phyloP scores from a whole-genome alignment of 257 asterid genomes.

The Jacaranda copaia region DNA sequence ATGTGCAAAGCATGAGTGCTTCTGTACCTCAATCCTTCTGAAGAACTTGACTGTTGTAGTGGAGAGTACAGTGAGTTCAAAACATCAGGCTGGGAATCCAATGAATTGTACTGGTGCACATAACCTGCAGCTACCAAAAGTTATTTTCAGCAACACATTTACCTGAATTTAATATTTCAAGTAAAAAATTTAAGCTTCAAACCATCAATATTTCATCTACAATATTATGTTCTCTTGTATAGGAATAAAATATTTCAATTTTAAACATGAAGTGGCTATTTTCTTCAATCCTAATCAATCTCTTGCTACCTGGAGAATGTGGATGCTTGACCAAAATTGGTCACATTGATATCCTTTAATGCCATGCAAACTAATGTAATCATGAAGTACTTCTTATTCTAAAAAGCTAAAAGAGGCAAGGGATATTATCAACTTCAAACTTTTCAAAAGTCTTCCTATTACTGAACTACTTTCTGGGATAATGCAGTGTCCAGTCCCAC shows the following conservation, averaged over 20 bases:
- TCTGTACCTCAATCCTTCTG: conserved; percentile 85
- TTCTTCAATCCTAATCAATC: conserved; percentile 4
- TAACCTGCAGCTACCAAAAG: conserved; percentile 67
- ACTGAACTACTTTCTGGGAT: conserved; percentile 28
- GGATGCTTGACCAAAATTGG: conserved; percentile 20
- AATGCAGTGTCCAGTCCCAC: conserved; percentile 30
- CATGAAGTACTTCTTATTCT: not conserved
- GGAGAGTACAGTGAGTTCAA: conserved; percentile 94
- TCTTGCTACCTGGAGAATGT: not conserved
- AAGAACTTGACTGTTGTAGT: conserved; percentile 84
- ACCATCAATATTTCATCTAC: conserved; percentile 22
- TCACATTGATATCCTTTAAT: conserved; percentile 15
- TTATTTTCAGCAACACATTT: conserved; percentile 32
- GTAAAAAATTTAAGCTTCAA: conserved; percentile 28
- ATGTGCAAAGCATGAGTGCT: conserved; percentile 29
- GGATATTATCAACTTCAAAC: conserved; percentile 3
- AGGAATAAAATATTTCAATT: conserved; percentile 12
- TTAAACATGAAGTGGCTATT: conserved; percentile 15
- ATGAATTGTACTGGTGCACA: conserved; percentile 85
- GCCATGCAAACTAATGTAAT: conserved; percentile 22
- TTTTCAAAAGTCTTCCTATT: conserved; percentile 15
- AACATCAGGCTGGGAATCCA: conserved; percentile 97
- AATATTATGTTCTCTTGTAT: not conserved
- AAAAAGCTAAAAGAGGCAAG: conserved; percentile 26
- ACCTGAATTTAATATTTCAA: conserved; percentile 8